Conservation (phyloP, 495 filamentous ascomycete genomes). For the Diplogelasinospora grovesii region DNA sequence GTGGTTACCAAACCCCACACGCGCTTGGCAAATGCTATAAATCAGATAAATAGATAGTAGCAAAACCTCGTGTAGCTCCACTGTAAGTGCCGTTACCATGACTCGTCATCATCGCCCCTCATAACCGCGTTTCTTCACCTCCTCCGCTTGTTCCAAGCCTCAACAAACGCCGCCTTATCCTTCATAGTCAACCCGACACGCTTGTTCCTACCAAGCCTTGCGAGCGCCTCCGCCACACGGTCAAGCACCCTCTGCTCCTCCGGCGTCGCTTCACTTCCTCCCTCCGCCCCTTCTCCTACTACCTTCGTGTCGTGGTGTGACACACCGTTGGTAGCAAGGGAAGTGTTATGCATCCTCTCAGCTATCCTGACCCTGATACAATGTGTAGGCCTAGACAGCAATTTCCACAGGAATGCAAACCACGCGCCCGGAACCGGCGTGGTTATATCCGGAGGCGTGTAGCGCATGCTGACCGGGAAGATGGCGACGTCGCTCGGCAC, state of each 20-base stretch:
- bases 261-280: slow-evolving; percentile 39
- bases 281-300: slow-evolving; percentile 27
- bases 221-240: slow-evolving; percentile 73
- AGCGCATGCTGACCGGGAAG: slow-evolving; percentile 83
- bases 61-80: too few relatives aligned
- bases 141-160: slow-evolving; percentile 41
- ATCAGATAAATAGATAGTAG: too few relatives aligned
- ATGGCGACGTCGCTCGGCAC: slow-evolving; percentile 60
- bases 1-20: too few relatives aligned
- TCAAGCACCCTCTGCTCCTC: slow-evolving; percentile 62
- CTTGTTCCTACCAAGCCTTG: slow-evolving; percentile 86
- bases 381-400: slow-evolving; percentile 80
- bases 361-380: slow-evolving; percentile 87
- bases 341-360: slow-evolving; percentile 49
- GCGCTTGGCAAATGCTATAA: too few relatives aligned
- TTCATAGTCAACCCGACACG: slow-evolving; percentile 72
- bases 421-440: slow-evolving; percentile 77
- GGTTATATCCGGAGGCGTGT: slow-evolving; percentile 80
- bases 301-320: slow-evolving; percentile 13
- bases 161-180: slow-evolving; percentile 79
- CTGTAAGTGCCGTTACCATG: neutral
- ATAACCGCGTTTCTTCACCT: slow-evolving; percentile 11
- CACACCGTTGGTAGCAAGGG: slow-evolving; percentile 21
- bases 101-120: neutral
- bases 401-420: slow-evolving; percentile 68